Conservation (phyloP, 2,329 filamentous ascomycete genomes). For the Ploettnerulaceae sp. region DNA sequence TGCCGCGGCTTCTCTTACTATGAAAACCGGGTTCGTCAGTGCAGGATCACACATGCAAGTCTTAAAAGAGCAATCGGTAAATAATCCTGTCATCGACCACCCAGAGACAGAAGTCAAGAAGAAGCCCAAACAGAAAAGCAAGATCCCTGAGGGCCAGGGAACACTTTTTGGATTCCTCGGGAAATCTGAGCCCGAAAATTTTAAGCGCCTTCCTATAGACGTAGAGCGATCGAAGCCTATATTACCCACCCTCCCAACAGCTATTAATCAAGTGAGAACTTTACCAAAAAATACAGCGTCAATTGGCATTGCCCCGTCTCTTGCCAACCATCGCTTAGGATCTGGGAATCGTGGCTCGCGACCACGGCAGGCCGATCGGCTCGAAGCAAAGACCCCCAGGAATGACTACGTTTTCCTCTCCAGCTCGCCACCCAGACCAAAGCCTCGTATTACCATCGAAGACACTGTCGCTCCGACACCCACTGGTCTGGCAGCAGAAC, state of each 20-base stretch:
- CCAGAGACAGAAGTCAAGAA: constrained; percentile 12
- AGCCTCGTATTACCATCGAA: constrained; percentile 5
- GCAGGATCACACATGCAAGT: constrained; percentile 31
- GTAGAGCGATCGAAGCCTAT: neutral
- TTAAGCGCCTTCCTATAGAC: neutral
- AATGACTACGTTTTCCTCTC: constrained; percentile 32
- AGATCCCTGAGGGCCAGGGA: constrained; percentile 22
- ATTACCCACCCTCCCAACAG: neutral
- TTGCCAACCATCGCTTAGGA: constrained; percentile 25
- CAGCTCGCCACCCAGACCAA: constrained; percentile 28
- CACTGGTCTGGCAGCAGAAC: constrained; percentile 17
- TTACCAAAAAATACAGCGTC: neutral
- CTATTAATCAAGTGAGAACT: constrained; percentile 13
- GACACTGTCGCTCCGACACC: constrained; percentile 11
- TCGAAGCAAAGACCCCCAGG: constrained; percentile 11
- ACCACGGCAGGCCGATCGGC: constrained; percentile 19
- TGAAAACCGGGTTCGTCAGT: constrained; percentile 27
- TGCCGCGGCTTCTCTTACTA: constrained; percentile 44
- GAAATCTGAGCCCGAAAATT: constrained; percentile 18
- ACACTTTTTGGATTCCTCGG: constrained; percentile 29
- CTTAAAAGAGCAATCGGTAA: constrained; percentile 29
- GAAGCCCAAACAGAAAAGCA: constrained; percentile 12
- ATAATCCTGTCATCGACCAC: constrained; percentile 18
- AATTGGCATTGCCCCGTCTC: constrained; percentile 18
- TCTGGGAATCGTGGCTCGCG: constrained; percentile 16